A percentile compares a stretch with the other conserved stretches of the same genome.
phyloP scores from a whole-genome alignment of 164 flowering plant genomes.

The Macadamia tetraphylla region DNA sequence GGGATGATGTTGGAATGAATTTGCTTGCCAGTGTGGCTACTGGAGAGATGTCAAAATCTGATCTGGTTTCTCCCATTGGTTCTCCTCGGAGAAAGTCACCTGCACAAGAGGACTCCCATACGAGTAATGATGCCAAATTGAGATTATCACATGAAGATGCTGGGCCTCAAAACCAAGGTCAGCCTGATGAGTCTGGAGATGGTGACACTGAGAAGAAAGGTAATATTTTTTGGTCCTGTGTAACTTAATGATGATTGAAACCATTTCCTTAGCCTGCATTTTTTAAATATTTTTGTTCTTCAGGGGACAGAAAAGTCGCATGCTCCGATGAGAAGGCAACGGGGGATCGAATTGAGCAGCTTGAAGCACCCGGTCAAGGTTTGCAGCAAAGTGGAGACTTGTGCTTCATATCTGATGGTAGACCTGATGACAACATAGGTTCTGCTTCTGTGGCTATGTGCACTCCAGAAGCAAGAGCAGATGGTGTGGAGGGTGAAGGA shows the following conservation, averaged over 20 bases:
- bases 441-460: conserved; percentile 2
- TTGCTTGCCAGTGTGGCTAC: conserved; percentile 95
- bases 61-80: conserved; percentile 30
- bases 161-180: conserved; percentile 10
- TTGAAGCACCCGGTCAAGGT: background rate
- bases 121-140: conserved; percentile 21
- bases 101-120: conserved; percentile 24
- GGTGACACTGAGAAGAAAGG: conserved; percentile 28
- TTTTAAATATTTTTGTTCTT: no score
- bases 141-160: conserved; percentile 27
- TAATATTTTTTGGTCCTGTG: conserved; percentile 8
- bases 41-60: conserved; percentile 65
- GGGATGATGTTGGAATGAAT: conserved; percentile 86
- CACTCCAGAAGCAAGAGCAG: conserved; percentile 8
- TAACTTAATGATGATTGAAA: conserved; percentile 13
- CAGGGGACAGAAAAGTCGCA: background rate
- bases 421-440: background rate
- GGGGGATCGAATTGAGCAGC: background rate
- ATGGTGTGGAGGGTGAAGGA: conserved; percentile 7
- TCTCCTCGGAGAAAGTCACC: conserved; percentile 41
- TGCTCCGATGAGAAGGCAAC: background rate
- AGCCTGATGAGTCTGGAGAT: conserved; percentile 20
- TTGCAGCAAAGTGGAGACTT: background rate
- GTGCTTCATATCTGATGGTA: background rate
- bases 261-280: background rate